Conservation (phyloP, 108 stramenopile genomes). For the Aurantiochytrium sp. region DNA sequence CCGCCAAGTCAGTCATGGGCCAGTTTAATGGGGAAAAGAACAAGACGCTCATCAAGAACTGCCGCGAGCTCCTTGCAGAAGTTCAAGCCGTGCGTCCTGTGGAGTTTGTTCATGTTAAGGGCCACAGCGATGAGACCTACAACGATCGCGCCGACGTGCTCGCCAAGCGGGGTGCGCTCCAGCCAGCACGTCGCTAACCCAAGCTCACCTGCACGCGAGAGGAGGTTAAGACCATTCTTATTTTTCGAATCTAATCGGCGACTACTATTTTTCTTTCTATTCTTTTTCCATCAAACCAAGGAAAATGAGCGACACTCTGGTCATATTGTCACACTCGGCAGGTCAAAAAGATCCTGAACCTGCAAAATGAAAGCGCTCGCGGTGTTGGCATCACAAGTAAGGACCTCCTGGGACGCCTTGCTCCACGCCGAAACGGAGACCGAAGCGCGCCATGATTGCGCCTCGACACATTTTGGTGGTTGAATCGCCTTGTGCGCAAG, state of each 20-base stretch:
- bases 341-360: neutral
- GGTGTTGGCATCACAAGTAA: neutral
- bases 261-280: no score
- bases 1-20: neutral
- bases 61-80: neutral
- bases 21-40: slow-evolving; percentile 13
- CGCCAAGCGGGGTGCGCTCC: neutral
- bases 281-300: neutral
- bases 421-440: neutral
- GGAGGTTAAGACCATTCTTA: no score
- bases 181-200: no score
- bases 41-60: neutral
- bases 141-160: slow-evolving; percentile 22
- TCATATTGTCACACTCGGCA: neutral
- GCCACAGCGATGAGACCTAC: neutral
- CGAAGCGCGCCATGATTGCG: neutral
- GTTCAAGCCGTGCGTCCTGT: neutral
- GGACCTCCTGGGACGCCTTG: neutral
- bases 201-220: no score
- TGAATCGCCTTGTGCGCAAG: neutral
- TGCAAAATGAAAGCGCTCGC: neutral
- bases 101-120: slow-evolving; percentile 1
- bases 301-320: neutral
- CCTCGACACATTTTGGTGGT: neutral
- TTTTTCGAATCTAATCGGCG: no score